A percentile compares a stretch with the other conserved stretches of the same genome.
These are phyloP conservation scores for Sherardia arvensis DNA, from an alignment of 257 asterid species.

Conservation along the genomic window DNA sequence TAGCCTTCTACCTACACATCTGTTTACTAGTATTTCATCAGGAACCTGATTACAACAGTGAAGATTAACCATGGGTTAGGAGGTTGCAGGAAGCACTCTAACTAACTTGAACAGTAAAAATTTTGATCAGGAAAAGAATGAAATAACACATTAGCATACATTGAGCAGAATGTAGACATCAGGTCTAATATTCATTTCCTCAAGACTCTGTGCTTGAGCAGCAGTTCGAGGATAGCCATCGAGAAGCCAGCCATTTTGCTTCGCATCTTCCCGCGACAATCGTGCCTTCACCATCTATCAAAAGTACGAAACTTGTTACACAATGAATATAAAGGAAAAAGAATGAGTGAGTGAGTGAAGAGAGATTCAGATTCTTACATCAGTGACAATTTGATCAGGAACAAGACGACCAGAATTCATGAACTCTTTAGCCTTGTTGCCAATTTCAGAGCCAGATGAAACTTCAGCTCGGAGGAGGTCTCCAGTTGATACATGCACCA, in stretches of 20 bases:
- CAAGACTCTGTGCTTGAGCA: conserved; percentile 85
- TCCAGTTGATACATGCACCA: conserved; percentile 92
- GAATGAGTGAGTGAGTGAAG: conserved; percentile 17
- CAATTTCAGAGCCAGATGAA: conserved; percentile 72
- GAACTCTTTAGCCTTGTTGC: conserved; percentile 76
- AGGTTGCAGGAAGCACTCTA: background rate
- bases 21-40: conserved; percentile 63
- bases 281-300: conserved; percentile 81
- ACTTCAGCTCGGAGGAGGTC: conserved; percentile 94
- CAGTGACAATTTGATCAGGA: conserved; percentile 86
- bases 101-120: background rate
- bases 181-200: conserved; percentile 64
- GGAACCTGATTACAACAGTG: conserved; percentile 56
- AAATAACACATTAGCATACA: conserved; percentile 32
- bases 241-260: conserved; percentile 94
- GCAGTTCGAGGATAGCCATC: conserved; percentile 87
- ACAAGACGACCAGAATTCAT: conserved; percentile 82
- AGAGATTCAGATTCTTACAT: conserved; percentile 40
- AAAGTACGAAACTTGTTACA: conserved; percentile 10
- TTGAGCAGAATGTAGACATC: conserved; percentile 75
- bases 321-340: conserved; percentile 4
- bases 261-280: conserved; percentile 61
- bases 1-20: conserved; percentile 86
- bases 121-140: background rate
- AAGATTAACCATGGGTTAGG: conserved; percentile 4